These are phyloP conservation scores for Alliaria petiolata DNA, from an alignment of 345 rosid genomes.

Conservation along the genomic window DNA sequence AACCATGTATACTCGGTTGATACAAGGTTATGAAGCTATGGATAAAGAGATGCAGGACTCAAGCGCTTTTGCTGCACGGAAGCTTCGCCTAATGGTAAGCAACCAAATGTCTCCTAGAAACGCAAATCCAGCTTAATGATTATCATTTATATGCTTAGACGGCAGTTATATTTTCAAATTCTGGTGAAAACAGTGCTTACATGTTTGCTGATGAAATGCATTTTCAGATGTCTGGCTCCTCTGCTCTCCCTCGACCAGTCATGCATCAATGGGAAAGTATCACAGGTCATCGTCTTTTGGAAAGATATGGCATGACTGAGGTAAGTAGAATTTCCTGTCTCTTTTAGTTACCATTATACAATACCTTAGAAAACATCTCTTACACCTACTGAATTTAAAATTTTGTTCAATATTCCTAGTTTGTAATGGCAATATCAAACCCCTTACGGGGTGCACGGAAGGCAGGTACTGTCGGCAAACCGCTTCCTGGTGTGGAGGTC, in stretches of 20 bases:
- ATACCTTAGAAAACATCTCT: no score
- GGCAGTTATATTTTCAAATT: background rate
- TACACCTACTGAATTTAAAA: no score
- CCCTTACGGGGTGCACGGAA: slow-evolving; percentile 73
- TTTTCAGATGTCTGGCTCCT: slow-evolving; percentile 90
- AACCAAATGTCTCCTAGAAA: background rate
- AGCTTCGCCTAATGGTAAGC: slow-evolving; percentile 84
- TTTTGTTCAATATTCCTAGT: slow-evolving; percentile 42
- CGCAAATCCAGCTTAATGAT: background rate
- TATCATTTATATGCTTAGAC: background rate
- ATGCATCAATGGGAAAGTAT: slow-evolving; percentile 94
- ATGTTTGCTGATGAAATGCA: background rate
- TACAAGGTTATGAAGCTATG: slow-evolving; percentile 97
- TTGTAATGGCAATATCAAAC: slow-evolving; percentile 94
- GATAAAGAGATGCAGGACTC: slow-evolving; percentile 58
- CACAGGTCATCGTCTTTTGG: slow-evolving; percentile 93
- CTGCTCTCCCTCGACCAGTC: slow-evolving; percentile 92
- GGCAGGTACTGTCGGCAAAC: slow-evolving; percentile 97
- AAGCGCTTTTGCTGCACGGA: slow-evolving; percentile 70
- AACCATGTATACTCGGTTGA: slow-evolving; percentile 88
- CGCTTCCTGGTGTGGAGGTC: slow-evolving; percentile 95
- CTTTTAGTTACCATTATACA: background rate
- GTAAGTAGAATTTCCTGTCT: slow-evolving; percentile 34
- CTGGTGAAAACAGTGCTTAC: background rate
- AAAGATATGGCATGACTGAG: slow-evolving; percentile 99